Base-by-base conservation (phyloP, 495 filamentous ascomycete species). In the Hypomontagnella monticulosa region DNA sequence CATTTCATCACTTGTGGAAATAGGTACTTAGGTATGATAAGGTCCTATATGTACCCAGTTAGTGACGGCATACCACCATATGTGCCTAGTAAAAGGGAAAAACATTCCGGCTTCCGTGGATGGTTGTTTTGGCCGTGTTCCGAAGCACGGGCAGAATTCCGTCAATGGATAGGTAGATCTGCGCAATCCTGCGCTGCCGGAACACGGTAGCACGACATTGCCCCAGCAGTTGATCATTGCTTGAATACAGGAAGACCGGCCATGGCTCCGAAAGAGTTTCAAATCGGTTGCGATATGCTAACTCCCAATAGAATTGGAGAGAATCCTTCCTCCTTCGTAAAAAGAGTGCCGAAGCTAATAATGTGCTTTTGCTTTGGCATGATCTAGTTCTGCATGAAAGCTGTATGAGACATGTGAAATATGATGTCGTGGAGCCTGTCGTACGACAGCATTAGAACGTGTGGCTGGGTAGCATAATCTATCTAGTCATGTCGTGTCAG, bases 241-340 rank as follows among this genome's bases (percentile, higher is more conserved):
- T 57, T 57, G 60, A 46, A 52, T 56, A 40, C n/a, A 69, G 61
- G 61, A 69, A 69, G 56, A 54, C 51, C 61, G 66, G 61, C 61
- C 41, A 62, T 44, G 48, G 46, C 61, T 70, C 66, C 66, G 61
- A 70, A 54, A n/a, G 19, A 57, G 23, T 60, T 66, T 61, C 36
- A 11, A 63, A 38, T 38, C 5, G n/a, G 36, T 40, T 55, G 23
- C 10, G 48, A 59, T 59, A 54, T 40, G 50, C n/a, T 41, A 19
- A 20, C 27, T 47, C 47, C 19, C 37, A 56, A 38, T 51, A 1
- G 19, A 33, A 50, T 7, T 30, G 16, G 14, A 36, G 30, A 43
- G 41, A n/a, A 43, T 43, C 23, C 19, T 57, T 9, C 18, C 51
- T 15, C 43, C 40, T 37, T 37, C 34, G 44, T 38, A 46, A 12